A percentile compares a stretch with the other conserved stretches of the same genome.
Evolutionary conservation across 1,284 basidiomycete species (phyloP).

Genomic region (Malassezia yamatoensis): DNA sequence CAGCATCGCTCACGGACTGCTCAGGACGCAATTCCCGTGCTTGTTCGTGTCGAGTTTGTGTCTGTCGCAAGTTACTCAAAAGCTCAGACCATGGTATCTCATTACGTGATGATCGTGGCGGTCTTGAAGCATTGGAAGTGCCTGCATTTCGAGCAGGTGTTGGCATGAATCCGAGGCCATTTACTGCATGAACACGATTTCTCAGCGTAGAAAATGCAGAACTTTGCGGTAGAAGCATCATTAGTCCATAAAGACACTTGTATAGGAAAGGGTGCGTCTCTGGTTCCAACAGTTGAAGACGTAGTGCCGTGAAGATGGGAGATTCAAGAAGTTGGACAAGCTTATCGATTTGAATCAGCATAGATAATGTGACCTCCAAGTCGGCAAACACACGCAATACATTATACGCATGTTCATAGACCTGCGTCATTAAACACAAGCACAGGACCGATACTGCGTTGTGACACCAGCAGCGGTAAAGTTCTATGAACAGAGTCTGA

Average conservation of each 20-base stretch:
- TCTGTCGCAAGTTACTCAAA: conserved; percentile 37
- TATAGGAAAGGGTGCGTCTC: conserved; percentile 91
- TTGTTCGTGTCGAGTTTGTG: conserved; percentile 41
- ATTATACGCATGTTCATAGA: conserved; percentile 96
- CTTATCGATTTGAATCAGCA: conserved; percentile 95
- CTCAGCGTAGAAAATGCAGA: conserved; percentile 89
- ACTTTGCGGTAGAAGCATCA: conserved; percentile 96
- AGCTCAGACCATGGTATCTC: conserved; percentile 44
- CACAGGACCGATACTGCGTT: conserved; percentile 94
- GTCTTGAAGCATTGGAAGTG: neutral
- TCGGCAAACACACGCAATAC: conserved; percentile 88
- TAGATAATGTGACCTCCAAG: conserved; percentile 83
- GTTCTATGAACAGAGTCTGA: conserved; percentile 75
- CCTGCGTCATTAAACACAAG: conserved; percentile 87
- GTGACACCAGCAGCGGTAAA: conserved; percentile 97
- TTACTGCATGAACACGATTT: conserved; percentile 85
- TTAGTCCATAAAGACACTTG: conserved; percentile 91
- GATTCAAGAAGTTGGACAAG: conserved; percentile 95
- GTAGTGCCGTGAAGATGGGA: conserved; percentile 95
- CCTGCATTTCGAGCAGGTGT: neutral
- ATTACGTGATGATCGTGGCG: conserved; percentile 2
- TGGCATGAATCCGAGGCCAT: conserved; percentile 83
- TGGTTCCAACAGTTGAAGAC: conserved; percentile 89
- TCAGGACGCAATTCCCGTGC: conserved; percentile 17
- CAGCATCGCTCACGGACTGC: neutral